Evolutionary conservation across 805 yeast species (phyloP), one percentile per base, ranked within the genome.

Genomic region (Suhomyces tanzawaensis): DNA sequence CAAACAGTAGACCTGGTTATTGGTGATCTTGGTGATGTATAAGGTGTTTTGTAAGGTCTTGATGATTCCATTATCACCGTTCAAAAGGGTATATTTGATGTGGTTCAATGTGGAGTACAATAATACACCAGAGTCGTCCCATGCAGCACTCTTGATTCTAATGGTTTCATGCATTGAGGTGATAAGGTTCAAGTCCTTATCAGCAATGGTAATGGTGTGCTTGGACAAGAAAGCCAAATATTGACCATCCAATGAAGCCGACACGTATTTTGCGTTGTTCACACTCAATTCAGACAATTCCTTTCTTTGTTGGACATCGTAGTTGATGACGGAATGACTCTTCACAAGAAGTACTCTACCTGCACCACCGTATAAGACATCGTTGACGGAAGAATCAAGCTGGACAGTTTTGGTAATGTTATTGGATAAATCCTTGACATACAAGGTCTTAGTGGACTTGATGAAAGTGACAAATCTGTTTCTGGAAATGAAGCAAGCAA

Each of bases 91-190:
- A 65, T 91, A 93, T 67, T 91, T 93, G 66, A 95, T 84, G 62
- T 93, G 99, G 67, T 91, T 91, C 62, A 93, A 74, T 6, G 99
- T 93, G 15, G 97, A 84, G 66, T 91, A 93, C 49, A 93, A 74
- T 60, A 93, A 75, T 22, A 95, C 95, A 37, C 91, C 91, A 34
- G 85, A 71, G 51, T 89, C 96, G 62, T 93, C 98, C 97, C 97
- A 93, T 14, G 95, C 87, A 32, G 96, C 97, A 67, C 95, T 82
- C 71, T 93, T 93, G 55, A 93, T 88, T 61, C 99, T 76, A 51
- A 93, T 93, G 3, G 98, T 91, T 71, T 93, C 99, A 60, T 89
- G 97, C 79, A 89, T 76, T 2, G 95, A 80, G 37, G 91, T 81
- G 28, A 89, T 71, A 40, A 80, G 66, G 57, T 87, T 89, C 51